These are phyloP conservation scores for Diospyros lotus DNA, from an alignment of 148 eudicot genomes.

Conservation along the genomic window DNA sequence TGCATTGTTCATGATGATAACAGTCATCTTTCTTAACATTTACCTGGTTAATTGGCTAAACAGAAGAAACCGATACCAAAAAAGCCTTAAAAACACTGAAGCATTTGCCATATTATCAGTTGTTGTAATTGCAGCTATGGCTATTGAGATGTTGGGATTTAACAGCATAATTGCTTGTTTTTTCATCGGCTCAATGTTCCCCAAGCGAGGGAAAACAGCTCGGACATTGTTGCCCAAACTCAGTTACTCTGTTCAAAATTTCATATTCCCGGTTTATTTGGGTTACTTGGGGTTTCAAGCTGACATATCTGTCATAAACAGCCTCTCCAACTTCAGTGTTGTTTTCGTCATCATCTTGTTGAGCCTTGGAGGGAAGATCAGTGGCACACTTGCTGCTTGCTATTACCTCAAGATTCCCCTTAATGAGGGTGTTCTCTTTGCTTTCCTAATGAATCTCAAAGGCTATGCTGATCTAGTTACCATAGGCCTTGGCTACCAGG, in stretches of 20 bases:
- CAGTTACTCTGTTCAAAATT: conserved; percentile 64
- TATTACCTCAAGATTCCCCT: conserved; percentile 59
- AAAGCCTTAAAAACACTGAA: conserved; percentile 62
- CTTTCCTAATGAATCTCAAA: conserved; percentile 75
- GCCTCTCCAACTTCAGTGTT: conserved; percentile 24
- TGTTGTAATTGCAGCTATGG: conserved; percentile 53
- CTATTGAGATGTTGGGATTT: conserved; percentile 61
- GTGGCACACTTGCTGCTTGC: conserved; percentile 73
- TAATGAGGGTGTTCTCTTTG: conserved; percentile 71
- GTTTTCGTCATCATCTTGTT: conserved; percentile 36
- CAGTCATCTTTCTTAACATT: conserved; percentile 39
- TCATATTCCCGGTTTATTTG: conserved; percentile 77
- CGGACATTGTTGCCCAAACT: conserved; percentile 73
- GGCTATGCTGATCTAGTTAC: conserved; percentile 77
- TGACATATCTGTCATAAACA: conserved; percentile 29
- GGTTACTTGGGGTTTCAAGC: conserved; percentile 86
- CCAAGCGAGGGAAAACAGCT: conserved; percentile 75
- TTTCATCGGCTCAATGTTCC: conserved; percentile 68
- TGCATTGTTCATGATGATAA: conserved; percentile 32
- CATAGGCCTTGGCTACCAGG: conserved; percentile 36
- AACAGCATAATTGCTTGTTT: conserved; percentile 73
- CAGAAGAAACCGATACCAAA: conserved; percentile 48
- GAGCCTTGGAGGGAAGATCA: conserved; percentile 74
- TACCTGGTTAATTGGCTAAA: conserved; percentile 58
- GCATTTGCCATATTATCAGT: conserved; percentile 48